These are phyloP conservation scores for Blastocystis sp. DNA, from an alignment of 352 stramenopile genomes.

Conservation along the genomic window DNA sequence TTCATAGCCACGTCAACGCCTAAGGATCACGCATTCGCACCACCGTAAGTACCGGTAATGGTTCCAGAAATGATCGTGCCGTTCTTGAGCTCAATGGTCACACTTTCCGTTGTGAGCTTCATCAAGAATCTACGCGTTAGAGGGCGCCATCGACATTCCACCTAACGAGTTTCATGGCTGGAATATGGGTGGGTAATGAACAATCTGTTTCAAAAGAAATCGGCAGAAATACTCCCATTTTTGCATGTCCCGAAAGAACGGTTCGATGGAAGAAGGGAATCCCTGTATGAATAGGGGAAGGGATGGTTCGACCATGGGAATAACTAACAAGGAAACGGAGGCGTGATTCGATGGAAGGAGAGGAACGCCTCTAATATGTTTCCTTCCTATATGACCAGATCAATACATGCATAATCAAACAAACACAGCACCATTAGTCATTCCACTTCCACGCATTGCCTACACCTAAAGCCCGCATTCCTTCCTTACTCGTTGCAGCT, in stretches of 20 bases:
- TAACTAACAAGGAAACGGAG: too few species aligned
- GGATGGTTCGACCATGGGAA: too few species aligned
- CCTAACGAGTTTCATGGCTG: conserved; percentile 70
- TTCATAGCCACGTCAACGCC: conserved; percentile 99
- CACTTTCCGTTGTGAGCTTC: conserved; percentile 97
- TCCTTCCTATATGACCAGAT: too few species aligned
- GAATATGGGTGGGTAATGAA: not conserved
- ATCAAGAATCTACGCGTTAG: conserved; percentile 83
- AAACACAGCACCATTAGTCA: conserved; percentile 28
- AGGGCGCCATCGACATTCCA: not conserved
- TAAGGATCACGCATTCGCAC: conserved; percentile 69
- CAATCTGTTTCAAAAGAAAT: conserved; percentile 28
- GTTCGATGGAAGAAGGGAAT: too few species aligned
- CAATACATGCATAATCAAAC: conserved; percentile 25
- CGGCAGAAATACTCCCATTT: conserved; percentile 12
- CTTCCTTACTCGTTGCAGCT: not conserved
- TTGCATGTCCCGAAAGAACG: not conserved
- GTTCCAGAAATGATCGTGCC: conserved; percentile 96
- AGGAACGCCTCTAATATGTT: too few species aligned
- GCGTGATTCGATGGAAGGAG: too few species aligned
- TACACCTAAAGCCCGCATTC: conserved; percentile 1
- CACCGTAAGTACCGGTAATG: conserved; percentile 80
- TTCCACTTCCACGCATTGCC: conserved; percentile 61
- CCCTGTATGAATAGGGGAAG: too few species aligned
- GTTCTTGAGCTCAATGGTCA: conserved; percentile 99